These are phyloP conservation scores for Tulasnella sp. DNA, from an alignment of 768 basidiomycete species.

Conservation along the genomic window DNA sequence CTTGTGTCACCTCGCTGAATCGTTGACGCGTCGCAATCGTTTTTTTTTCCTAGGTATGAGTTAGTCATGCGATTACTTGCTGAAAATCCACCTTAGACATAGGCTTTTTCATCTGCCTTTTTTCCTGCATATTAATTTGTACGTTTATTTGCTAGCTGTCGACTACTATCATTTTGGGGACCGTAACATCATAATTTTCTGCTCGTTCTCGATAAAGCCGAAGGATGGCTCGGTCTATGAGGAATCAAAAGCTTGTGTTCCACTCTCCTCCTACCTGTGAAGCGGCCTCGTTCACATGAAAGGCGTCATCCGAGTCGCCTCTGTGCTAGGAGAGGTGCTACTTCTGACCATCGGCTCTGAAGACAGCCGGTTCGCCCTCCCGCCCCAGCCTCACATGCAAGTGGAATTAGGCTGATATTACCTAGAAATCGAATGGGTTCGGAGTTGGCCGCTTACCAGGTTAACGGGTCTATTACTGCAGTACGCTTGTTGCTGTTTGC, in stretches of 20 bases:
- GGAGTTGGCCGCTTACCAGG: no score
- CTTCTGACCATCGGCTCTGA: no score
- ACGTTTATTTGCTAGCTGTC: constrained; percentile 7
- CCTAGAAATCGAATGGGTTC: no score
- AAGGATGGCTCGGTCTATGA: neutral
- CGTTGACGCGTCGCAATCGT: constrained; percentile 7
- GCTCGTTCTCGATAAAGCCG: neutral
- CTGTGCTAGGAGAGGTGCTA: no score
- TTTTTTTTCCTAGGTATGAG: constrained; percentile 42
- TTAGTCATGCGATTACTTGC: constrained; percentile 42
- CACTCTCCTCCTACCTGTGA: neutral
- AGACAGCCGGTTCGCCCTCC: no score
- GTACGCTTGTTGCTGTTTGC: neutral
- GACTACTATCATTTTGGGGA: neutral
- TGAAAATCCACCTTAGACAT: neutral
- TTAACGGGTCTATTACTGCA: neutral
- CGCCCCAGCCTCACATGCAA: no score
- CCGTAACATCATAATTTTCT: neutral
- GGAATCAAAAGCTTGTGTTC: neutral
- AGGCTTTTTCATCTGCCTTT: neutral
- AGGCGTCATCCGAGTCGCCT: neutral
- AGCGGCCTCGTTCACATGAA: neutral
- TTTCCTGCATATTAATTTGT: neutral
- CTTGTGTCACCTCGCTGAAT: constrained; percentile 28
- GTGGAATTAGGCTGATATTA: no score